Percentiles rank a stretch among this genome's conserved stretches.
These are phyloP conservation scores for Podospora pseudopauciseta DNA, from an alignment of 495 filamentous ascomycete genomes.

Conservation along the genomic window DNA sequence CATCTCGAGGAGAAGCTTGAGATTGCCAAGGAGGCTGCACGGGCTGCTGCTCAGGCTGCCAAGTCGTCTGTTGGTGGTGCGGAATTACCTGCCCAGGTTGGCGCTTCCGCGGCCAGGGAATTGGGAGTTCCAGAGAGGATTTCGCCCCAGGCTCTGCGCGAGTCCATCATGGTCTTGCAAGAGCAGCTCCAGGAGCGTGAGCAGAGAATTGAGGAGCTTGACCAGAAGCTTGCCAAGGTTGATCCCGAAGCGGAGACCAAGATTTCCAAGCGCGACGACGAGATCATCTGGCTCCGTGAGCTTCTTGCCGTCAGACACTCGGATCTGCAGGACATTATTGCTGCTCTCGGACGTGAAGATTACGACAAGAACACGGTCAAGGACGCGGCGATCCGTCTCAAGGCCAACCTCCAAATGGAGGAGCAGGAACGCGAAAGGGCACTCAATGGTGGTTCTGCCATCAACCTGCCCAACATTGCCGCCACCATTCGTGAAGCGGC, in stretches of 20 bases:
- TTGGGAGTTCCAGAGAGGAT: conserved; percentile 74
- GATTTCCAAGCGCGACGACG: conserved; percentile 84
- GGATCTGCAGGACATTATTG: conserved; percentile 88
- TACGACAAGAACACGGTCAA: conserved; percentile 74
- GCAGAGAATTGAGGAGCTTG: conserved; percentile 78
- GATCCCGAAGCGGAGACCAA: conserved; percentile 73
- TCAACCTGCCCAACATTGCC: conserved; percentile 52
- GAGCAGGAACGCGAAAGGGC: conserved; percentile 80
- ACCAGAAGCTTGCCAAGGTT: conserved; percentile 60
- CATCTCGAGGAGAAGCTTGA: conserved; percentile 84
- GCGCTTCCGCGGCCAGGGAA: conserved; percentile 39
- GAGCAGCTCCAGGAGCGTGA: conserved; percentile 95
- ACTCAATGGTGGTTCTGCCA: conserved; percentile 54
- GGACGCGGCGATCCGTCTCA: conserved; percentile 87
- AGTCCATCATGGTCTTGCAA: conserved; percentile 93
- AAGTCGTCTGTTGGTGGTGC: conserved; percentile 55
- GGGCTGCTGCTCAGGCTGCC: conserved; percentile 79
- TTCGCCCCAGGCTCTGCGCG: conserved; percentile 87
- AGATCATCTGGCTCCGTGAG: conserved; percentile 93
- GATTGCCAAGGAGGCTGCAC: conserved; percentile 84
- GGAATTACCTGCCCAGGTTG: conserved; percentile 28
- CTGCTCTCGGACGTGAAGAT: conserved; percentile 64
- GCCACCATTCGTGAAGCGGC: conserved; percentile 55
- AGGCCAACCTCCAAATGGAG: conserved; percentile 95
- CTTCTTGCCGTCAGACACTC: conserved; percentile 84